Base-by-base conservation (phyloP, 805 yeast species). In the Candida andamanensis region DNA sequence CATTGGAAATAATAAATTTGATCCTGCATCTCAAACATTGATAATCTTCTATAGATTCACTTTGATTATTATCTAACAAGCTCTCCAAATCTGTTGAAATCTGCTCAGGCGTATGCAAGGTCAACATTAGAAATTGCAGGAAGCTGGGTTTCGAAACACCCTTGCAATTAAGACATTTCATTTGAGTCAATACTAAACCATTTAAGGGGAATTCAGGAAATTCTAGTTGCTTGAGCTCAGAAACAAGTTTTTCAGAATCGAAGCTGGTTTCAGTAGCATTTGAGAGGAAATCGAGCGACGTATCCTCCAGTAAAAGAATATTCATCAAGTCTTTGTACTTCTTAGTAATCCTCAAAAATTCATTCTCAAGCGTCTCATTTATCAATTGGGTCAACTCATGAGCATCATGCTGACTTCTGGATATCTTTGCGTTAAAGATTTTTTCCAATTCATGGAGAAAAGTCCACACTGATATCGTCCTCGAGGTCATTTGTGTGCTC, bases 321-420 rank as follows among this genome's bases (percentile, higher is more conserved):
- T 29, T 30, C n/a, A 32, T n/a, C 15, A 41, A 52, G 29, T 26
- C 33, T 39, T 30, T 44, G 45, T 21, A 58, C 43, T 29, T 60
- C 61, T 29, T 58, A 62, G 52, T 55, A 28, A 78, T 37, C 26
- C 56, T 58, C 7, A 61, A 46, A 42, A 73, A 67, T 50, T 90
- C 97, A 33, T 68, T 69, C 30, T 81, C 78, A 30, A 92, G 61
- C 0, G 90, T 79, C 47, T 89, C 95, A 15, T 90, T 60, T 14
- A 89, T 68, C 32, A 85, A 58, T 51, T 86, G 95, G 18, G 90
- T 72, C 41, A 92, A 67, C 49, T 90, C 98, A 47, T 92, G 97
- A 0, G 97, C 96, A 60, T 90, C 98, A 49, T 90, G 95, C 54
- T 92, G 98, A 28, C 74, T 75, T 21, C 45, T 63, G 2, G 95